These are phyloP conservation scores for Epichloe uncinata DNA, from an alignment of 2,329 filamentous ascomycete genomes.

Conservation along the genomic window DNA sequence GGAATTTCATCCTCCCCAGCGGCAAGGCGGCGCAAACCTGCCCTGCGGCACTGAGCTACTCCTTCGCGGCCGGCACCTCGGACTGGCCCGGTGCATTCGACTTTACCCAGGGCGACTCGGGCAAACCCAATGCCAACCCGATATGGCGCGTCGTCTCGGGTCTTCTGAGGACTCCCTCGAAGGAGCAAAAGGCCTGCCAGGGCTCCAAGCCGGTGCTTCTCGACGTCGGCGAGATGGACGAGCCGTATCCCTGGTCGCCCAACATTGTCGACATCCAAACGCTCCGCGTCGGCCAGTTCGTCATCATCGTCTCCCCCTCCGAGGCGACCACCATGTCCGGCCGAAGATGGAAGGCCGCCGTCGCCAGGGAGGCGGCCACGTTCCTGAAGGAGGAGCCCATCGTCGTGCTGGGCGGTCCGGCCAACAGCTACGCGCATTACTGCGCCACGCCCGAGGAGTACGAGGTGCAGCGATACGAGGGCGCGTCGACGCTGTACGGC, in stretches of 20 bases:
- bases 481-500: conserved; percentile 83
- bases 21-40: conserved; percentile 62
- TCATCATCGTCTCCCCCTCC: conserved; percentile 73
- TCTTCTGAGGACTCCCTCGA: conserved; percentile 55
- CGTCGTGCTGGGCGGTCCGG: conserved; percentile 79
- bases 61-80: conserved; percentile 83
- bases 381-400: conserved; percentile 43
- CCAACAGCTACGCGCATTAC: conserved; percentile 83
- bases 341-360: conserved; percentile 66
- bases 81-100: conserved; percentile 88
- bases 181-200: conserved; percentile 64
- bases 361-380: conserved; percentile 37
- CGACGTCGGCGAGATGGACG: conserved; percentile 68
- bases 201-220: conserved; percentile 72
- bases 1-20: conserved; percentile 60
- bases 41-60: conserved; percentile 78
- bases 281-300: conserved; percentile 69
- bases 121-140: conserved; percentile 54
- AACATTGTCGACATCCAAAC: conserved; percentile 86
- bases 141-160: conserved; percentile 68
- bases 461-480: conserved; percentile 77
- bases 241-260: conserved; percentile 76
- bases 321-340: conserved; percentile 91
- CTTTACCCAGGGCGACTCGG: conserved; percentile 76
- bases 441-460: conserved; percentile 72